Percentiles rank a stretch among this genome's conserved stretches.
These are phyloP conservation scores for Aegilops sharonensis DNA, from an alignment of 176 grass and related monocot species.

Conservation along the genomic window DNA sequence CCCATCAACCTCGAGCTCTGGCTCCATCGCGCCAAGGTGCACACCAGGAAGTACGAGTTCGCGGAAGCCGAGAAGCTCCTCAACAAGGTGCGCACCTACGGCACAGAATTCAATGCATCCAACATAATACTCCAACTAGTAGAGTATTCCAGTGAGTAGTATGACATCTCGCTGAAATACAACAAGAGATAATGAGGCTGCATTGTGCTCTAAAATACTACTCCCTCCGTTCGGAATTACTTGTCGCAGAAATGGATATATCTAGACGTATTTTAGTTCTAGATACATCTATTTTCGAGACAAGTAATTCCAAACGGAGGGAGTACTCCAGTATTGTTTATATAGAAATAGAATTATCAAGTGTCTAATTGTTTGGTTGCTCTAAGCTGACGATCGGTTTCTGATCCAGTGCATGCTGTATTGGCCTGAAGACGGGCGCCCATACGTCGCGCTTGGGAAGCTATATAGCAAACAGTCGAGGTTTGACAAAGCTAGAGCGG, in stretches of 20 bases:
- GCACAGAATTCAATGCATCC: neutral
- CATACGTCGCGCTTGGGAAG: constrained; percentile 88
- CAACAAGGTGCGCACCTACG: constrained; percentile 52
- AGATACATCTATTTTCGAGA: too few species aligned
- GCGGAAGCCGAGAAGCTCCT: constrained; percentile 80
- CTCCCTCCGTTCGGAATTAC: too few species aligned
- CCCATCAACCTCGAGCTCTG: constrained; percentile 91
- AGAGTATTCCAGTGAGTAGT: too few species aligned
- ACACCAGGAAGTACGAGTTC: constrained; percentile 76
- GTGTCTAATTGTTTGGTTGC: neutral
- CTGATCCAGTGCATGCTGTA: constrained; percentile 66
- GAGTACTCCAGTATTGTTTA: too few species aligned
- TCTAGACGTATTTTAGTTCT: too few species aligned
- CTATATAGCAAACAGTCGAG: constrained; percentile 79
- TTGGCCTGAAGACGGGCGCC: constrained; percentile 96
- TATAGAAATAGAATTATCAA: neutral
- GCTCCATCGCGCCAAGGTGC: constrained; percentile 75
- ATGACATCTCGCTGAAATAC: neutral
- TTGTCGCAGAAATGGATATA: too few species aligned
- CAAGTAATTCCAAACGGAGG: too few species aligned
- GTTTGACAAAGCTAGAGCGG: constrained; percentile 76
- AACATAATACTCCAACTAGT: too few species aligned
- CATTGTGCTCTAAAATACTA: neutral
- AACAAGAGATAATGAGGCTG: neutral
- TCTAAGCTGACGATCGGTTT: constrained; percentile 6